These are phyloP conservation scores for Psidium friedrichsthalianum DNA, from an alignment of 345 rosid species.

Conservation along the genomic window DNA sequence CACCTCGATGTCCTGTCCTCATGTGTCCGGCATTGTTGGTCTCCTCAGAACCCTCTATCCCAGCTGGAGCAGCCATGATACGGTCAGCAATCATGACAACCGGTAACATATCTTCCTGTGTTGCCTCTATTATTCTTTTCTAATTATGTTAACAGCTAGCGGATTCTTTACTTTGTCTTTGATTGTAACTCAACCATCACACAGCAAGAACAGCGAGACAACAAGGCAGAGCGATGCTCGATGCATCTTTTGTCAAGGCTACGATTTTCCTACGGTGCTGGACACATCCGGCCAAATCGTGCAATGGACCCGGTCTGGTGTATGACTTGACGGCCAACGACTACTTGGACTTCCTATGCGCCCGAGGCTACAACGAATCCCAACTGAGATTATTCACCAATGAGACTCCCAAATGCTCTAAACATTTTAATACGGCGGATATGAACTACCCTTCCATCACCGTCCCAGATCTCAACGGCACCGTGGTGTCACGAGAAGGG, in stretches of 20 bases:
- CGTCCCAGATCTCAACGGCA: neutral
- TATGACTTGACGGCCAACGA: constrained; percentile 23
- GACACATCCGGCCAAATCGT: constrained; percentile 29
- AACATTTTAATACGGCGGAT: constrained; percentile 1
- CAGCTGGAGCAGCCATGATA: constrained; percentile 23
- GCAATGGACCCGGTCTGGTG: constrained; percentile 44
- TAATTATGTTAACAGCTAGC: neutral
- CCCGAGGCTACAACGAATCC: constrained; percentile 13
- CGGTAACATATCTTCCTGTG: constrained; percentile 1
- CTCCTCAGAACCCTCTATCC: constrained; percentile 17
- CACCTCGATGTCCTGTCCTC: constrained; percentile 31
- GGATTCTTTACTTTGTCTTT: neutral
- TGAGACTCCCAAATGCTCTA: constrained; percentile 7
- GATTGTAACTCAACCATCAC: neutral
- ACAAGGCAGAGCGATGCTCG: constrained; percentile 4
- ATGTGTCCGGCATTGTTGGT: constrained; percentile 18
- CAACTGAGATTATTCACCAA: constrained; percentile 2
- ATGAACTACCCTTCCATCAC: constrained; percentile 40
- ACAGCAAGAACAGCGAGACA: constrained; percentile 7
- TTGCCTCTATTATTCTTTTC: neutral
- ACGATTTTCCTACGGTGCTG: constrained; percentile 32
- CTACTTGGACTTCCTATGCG: constrained; percentile 40
- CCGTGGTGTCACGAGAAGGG: constrained; percentile 4
- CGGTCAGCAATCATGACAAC: constrained; percentile 18
- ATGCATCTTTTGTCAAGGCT: constrained; percentile 8